Conservation (phyloP, 257 asterid genomes). For the Salvia splendens region DNA sequence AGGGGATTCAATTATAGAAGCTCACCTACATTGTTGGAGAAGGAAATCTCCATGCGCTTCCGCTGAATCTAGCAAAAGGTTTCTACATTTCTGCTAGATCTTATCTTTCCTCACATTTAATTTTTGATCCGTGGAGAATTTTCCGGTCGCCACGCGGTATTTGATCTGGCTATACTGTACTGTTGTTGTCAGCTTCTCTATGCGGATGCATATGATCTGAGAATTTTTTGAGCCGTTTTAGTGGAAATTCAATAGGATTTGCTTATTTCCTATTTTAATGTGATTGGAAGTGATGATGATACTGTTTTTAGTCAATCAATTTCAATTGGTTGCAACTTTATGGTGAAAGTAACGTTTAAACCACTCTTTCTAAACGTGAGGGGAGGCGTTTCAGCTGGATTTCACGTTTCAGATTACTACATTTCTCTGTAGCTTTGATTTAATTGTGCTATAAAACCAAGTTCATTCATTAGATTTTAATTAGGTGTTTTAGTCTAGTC, state of each 20-base stretch:
- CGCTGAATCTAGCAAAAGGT: constrained; percentile 35
- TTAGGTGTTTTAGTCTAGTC: constrained; percentile 11
- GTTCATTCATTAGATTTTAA: constrained; percentile 6
- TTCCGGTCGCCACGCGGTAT: constrained; percentile 4
- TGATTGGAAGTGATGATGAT: constrained; percentile 21
- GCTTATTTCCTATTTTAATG: neutral
- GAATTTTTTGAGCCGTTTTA: neutral
- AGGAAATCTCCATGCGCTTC: constrained; percentile 30
- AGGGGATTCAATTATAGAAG: neutral
- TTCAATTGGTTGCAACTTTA: constrained; percentile 9
- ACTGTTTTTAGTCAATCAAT: constrained; percentile 16
- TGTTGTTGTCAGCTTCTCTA: neutral
- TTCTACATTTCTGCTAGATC: constrained; percentile 36
- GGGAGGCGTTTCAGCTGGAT: neutral
- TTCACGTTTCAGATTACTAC: constrained; percentile 23
- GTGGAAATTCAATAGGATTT: constrained; percentile 10
- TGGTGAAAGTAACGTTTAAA: too few species aligned
- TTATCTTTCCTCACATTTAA: constrained; percentile 16
- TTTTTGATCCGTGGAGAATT: too few species aligned
- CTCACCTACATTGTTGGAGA: constrained; percentile 33
- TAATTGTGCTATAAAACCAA: neutral
- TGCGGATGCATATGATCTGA: constrained; percentile 29
- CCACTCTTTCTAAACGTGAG: neutral
- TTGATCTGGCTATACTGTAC: constrained; percentile 4
- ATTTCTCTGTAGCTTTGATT: neutral